A percentile compares a stretch with the other conserved stretches of the same genome.
Conservation (phyloP, 192 early-diverging fungal genomes). For the Kickxella alabastrina region DNA sequence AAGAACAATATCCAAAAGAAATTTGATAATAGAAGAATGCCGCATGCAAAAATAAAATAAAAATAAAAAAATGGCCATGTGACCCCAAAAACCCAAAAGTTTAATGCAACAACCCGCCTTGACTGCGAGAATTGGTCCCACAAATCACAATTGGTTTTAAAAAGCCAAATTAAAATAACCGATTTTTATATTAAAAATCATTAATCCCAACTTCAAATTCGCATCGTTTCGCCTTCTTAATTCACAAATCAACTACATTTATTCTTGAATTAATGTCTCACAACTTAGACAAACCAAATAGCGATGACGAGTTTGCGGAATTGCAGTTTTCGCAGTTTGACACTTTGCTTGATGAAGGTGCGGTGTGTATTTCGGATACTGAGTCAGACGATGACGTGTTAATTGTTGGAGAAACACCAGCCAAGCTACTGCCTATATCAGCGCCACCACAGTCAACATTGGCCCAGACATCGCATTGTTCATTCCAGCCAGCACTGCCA, state of each 20-base stretch:
- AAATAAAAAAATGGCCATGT: background rate
- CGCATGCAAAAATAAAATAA: background rate
- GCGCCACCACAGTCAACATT: too few relatives aligned
- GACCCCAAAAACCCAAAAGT: background rate
- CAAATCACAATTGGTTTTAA: background rate
- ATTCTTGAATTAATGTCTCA: too few relatives aligned
- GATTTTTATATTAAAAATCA: too few relatives aligned
- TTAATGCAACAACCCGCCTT: too few relatives aligned
- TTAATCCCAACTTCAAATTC: too few relatives aligned
- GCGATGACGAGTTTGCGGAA: conserved; percentile 8
- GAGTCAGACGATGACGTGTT: conserved; percentile 2
- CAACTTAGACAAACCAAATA: background rate
- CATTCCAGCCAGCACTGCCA: too few relatives aligned
- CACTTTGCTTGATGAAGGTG: conserved; percentile 10
- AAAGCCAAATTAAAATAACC: too few relatives aligned
- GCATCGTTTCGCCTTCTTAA: too few relatives aligned
- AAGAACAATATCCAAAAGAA: background rate
- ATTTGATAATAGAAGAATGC: background rate
- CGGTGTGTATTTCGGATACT: conserved; percentile 20
- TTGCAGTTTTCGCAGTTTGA: conserved; percentile 21
- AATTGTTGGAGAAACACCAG: background rate
- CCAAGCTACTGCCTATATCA: background rate
- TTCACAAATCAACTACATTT: too few relatives aligned
- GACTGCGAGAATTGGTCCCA: too few relatives aligned
- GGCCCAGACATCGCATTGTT: too few relatives aligned